A percentile compares a stretch with the other conserved stretches of the same genome.
Evolutionary conservation across 2,329 filamentous ascomycete species (phyloP).

Genomic region (Cordyceps militaris): DNA sequence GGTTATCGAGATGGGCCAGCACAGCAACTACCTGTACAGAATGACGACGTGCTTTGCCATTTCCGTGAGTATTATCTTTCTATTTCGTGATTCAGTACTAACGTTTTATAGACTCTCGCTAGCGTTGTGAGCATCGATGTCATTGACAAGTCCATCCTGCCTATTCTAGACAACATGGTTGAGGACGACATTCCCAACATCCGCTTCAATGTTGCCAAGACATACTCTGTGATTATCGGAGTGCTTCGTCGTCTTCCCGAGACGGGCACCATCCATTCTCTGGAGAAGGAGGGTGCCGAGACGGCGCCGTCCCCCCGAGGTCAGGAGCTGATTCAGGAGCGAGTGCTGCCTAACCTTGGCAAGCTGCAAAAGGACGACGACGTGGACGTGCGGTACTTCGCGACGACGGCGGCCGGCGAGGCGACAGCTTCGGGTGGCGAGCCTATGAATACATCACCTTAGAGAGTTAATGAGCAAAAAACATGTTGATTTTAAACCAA

Average conservation of each 20-base stretch:
- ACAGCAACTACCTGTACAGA: conserved; percentile 97
- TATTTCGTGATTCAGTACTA: conserved; percentile 16
- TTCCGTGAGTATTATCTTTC: conserved; percentile 59
- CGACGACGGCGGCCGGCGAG: conserved; percentile 72
- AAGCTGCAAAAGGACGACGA: conserved; percentile 97
- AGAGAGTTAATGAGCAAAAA: conserved; percentile 34
- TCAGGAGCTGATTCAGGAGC: conserved; percentile 74
- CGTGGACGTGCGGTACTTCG: conserved; percentile 97
- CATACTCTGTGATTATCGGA: conserved; percentile 81
- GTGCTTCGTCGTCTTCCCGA: conserved; percentile 89
- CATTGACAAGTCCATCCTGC: conserved; percentile 86
- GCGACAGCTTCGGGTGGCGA: conserved; percentile 45
- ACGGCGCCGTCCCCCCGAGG: conserved; percentile 61
- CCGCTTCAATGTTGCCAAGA: conserved; percentile 98
- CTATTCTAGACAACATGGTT: conserved; percentile 92
- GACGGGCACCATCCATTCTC: conserved; percentile 73
- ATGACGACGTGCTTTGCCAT: conserved; percentile 99
- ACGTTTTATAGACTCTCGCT: conserved; percentile 66
- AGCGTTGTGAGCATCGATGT: conserved; percentile 89
- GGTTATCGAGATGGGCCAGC: conserved; percentile 96
- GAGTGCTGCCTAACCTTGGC: conserved; percentile 82
- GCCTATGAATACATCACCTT: conserved; percentile 60
- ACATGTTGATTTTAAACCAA: conserved; percentile 13
- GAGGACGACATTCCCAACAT: conserved; percentile 97
- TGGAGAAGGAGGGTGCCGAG: conserved; percentile 69